These are phyloP conservation scores for Suillus paluster DNA, from an alignment of 768 basidiomycete species.

Conservation along the genomic window DNA sequence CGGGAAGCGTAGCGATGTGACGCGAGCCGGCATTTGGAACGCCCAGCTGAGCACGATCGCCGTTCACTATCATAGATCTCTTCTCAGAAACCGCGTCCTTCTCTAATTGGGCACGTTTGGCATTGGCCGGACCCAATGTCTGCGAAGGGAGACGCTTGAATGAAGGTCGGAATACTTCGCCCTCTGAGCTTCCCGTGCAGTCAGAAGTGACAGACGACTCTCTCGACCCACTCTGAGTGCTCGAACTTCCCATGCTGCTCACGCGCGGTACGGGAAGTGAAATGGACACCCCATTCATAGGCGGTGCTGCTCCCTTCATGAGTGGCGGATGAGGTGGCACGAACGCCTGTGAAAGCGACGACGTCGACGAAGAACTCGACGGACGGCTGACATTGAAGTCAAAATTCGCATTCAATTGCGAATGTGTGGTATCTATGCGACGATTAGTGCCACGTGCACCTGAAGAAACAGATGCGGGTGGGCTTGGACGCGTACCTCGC, in stretches of 20 bases:
- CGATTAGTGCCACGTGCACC: conserved; percentile 9
- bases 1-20: conserved; percentile 34
- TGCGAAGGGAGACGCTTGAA: conserved; percentile 79
- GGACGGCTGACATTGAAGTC: conserved; percentile 37
- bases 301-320: conserved; percentile 24
- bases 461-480: conserved; percentile 16
- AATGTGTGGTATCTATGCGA: background rate
- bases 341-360: conserved; percentile 48
- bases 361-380: conserved; percentile 41
- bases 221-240: conserved; percentile 28
- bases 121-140: conserved; percentile 62
- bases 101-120: conserved; percentile 56
- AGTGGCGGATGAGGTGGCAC: conserved; percentile 17
- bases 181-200: conserved; percentile 37
- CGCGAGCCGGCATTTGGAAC: conserved; percentile 29
- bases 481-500: conserved; percentile 30
- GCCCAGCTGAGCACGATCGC: background rate
- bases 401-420: conserved; percentile 16
- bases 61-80: background rate
- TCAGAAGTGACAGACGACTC: conserved; percentile 38
- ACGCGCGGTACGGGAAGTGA: conserved; percentile 38
- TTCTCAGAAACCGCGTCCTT: conserved; percentile 34
- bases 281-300: conserved; percentile 33
- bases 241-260: conserved; percentile 13
- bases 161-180: conserved; percentile 52